phyloP scores from a whole-genome alignment of 1,284 basidiomycete species.

The Laetiporus sulphureus region DNA sequence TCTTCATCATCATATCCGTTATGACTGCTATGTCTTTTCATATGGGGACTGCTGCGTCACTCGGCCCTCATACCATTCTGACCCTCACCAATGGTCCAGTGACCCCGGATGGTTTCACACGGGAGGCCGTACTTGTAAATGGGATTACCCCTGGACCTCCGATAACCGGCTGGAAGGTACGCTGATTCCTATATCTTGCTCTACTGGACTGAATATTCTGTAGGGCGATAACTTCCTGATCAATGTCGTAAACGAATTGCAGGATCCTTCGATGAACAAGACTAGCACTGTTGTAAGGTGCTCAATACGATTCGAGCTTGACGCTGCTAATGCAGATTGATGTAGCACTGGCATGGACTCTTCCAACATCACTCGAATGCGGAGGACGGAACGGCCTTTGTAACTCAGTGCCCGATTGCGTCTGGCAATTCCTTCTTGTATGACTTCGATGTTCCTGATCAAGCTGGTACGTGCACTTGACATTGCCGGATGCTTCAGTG shows the following conservation, averaged over 20 bases:
- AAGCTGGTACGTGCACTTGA: constrained; percentile 21
- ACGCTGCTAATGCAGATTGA: neutral
- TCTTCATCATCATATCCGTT: too few species aligned
- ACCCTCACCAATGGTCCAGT: constrained; percentile 19
- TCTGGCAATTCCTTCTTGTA: constrained; percentile 37
- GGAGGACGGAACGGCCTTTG: constrained; percentile 18
- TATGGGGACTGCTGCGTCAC: too few species aligned
- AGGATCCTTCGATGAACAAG: constrained; percentile 20
- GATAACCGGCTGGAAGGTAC: constrained; percentile 22
- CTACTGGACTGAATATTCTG: neutral
- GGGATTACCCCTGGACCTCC: constrained; percentile 24
- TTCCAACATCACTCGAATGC: constrained; percentile 23
- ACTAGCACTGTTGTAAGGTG: constrained; percentile 25
- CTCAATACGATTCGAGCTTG: neutral
- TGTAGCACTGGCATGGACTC: constrained; percentile 30
- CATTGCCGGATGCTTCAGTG: neutral
- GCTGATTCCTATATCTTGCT: neutral
- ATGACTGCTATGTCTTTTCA: too few species aligned
- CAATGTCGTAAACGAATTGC: constrained; percentile 26
- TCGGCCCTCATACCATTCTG: constrained; percentile 9
- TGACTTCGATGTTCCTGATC: constrained; percentile 23
- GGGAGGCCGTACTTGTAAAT: constrained; percentile 21
- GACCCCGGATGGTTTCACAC: constrained; percentile 20
- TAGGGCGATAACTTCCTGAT: constrained; percentile 21
- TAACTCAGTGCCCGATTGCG: constrained; percentile 45